Percentiles rank a stretch among this genome's conserved stretches.
phyloP scores from a whole-genome alignment of 805 yeast genomes.

The Kregervanrija pseudodelftensis region DNA sequence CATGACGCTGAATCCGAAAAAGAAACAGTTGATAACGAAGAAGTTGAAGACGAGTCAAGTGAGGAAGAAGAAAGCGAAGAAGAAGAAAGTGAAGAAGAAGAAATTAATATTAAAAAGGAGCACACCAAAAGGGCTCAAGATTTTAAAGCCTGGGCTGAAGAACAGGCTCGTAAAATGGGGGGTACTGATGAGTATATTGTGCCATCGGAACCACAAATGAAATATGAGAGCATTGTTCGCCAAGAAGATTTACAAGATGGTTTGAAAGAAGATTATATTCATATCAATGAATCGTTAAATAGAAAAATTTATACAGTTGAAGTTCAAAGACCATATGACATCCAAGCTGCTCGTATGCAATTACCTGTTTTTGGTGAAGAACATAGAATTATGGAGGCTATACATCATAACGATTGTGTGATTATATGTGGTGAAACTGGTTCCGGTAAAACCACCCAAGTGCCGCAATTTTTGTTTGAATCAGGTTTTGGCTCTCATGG shows the following conservation, averaged over 20 bases:
- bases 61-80: slow-evolving; percentile 27
- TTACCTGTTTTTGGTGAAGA: slow-evolving; percentile 90
- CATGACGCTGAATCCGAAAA: slow-evolving; percentile 20
- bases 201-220: slow-evolving; percentile 42
- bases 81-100: slow-evolving; percentile 24
- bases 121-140: slow-evolving; percentile 47
- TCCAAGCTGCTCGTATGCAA: slow-evolving; percentile 60
- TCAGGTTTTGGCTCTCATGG: slow-evolving; percentile 72
- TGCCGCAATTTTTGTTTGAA: slow-evolving; percentile 92
- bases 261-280: slow-evolving; percentile 52
- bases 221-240: slow-evolving; percentile 51
- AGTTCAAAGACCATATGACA: slow-evolving; percentile 56
- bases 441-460: slow-evolving; percentile 97
- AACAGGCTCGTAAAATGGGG: slow-evolving; percentile 56
- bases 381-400: slow-evolving; percentile 90
- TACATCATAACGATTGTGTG: slow-evolving; percentile 84
- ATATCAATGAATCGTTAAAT: slow-evolving; percentile 43
- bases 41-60: slow-evolving; percentile 27
- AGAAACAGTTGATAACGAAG: slow-evolving; percentile 28
- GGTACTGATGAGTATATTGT: slow-evolving; percentile 47
- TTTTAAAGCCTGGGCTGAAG: slow-evolving; percentile 87
- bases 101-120: slow-evolving; percentile 31
- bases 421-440: slow-evolving; percentile 98
- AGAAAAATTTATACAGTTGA: slow-evolving; percentile 64
- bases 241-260: slow-evolving; percentile 68